Conservation (phyloP, 805 yeast genomes). For the Saccharomycopsis capsularis region DNA sequence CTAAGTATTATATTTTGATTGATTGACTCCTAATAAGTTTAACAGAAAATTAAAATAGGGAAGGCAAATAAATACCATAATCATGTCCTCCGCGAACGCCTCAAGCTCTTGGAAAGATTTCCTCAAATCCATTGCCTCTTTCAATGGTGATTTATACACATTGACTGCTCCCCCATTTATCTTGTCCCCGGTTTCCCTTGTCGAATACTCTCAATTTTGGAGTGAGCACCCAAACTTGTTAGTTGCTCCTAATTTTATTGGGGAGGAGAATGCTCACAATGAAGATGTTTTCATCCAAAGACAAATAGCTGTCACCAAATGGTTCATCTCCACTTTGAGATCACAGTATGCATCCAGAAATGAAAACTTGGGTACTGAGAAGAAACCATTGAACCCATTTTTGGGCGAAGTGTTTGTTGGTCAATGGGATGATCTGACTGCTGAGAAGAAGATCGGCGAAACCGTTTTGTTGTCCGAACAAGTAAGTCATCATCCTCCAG, state of each 20-base stretch:
- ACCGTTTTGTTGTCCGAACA: slow-evolving; percentile 81
- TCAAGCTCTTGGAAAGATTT: slow-evolving; percentile 83
- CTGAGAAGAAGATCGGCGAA: slow-evolving; percentile 55
- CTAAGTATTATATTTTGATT: no score
- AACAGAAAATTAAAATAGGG: no score
- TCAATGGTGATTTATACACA: slow-evolving; percentile 88
- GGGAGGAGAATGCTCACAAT: slow-evolving; percentile 31
- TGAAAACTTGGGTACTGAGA: slow-evolving; percentile 90
- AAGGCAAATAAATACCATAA: no score
- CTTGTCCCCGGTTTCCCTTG: slow-evolving; percentile 78
- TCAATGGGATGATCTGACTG: slow-evolving; percentile 59
- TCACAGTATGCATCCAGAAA: slow-evolving; percentile 92
- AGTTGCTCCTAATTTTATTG: slow-evolving; percentile 57
- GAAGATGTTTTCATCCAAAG: slow-evolving; percentile 55
- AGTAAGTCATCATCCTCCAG: slow-evolving; percentile 96
- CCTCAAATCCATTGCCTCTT: slow-evolving; percentile 82
- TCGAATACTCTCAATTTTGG: slow-evolving; percentile 95
- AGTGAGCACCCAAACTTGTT: slow-evolving; percentile 85
- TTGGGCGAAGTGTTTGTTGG: slow-evolving; percentile 93
- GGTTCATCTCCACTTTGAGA: slow-evolving; percentile 88
- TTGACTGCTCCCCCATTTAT: slow-evolving; percentile 97
- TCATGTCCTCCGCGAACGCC: not conserved
- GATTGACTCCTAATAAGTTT: no score
- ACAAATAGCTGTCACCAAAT: slow-evolving; percentile 72
- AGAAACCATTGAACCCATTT: slow-evolving; percentile 95